Evolutionary conservation across 306 rosid species (phyloP), one percentile per base, ranked within the genome.

Genomic region (Myrica gale): DNA sequence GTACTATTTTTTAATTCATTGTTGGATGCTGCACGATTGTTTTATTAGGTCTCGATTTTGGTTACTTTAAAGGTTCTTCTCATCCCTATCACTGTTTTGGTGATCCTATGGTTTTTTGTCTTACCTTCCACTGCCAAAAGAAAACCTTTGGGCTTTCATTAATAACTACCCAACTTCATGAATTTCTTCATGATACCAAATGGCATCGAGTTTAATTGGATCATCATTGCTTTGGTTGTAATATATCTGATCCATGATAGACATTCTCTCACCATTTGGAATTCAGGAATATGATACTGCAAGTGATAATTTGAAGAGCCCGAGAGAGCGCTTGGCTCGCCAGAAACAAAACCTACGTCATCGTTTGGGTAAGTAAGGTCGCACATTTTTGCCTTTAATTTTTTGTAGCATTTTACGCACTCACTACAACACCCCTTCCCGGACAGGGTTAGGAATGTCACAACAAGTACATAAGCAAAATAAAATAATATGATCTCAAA

Each of bases 271-370:
- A 41, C 69, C 45, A 48, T 63, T 81, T 82, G 72, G 48, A 39
- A 81, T 85, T 85, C 93, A 94, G 98, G 98, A 94, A 84, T 94
- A 88, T 45, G 98, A 94, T 83, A 77, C 90, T 16, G 87, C 80
- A 65, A 90, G 68, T 84, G 98, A 94, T 68, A 90, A 79, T 68
- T 58, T 61, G 79, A 92, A 92, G 82, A 92, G 83, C 76, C 93
- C 98, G 5, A 91, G 85, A 89, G 96, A 94, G 84, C 88, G 96
- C 19, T 77, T 94, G 88, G 98, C 94, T 81, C 95, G 96, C 71
- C 98, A 94, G 68, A 94, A 94, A 78, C 97, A 90, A 86, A 90
- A 89, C 79, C 98, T 94, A 74, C 93, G 89, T 66, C 93, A 95
- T 10, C 97, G 97, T 57, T 82, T 94, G 73, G 98, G 98, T 92